Conservation (phyloP, 768 basidiomycete genomes). For the Boletus coccyginus region DNA sequence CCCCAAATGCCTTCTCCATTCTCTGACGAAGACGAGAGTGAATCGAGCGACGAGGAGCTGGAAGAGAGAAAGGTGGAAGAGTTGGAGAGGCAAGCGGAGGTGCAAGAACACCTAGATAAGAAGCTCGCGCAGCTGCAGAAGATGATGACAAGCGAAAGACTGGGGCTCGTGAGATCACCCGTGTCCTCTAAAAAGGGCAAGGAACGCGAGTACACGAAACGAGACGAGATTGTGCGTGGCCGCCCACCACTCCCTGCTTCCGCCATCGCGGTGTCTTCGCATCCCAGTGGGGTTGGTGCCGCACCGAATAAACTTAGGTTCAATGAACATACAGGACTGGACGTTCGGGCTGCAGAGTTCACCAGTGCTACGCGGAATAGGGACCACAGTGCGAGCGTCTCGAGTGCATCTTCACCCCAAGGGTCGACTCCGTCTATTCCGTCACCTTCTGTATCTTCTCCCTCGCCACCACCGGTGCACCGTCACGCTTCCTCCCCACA, state of each 20-base stretch:
- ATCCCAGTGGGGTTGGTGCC: neutral
- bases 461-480: conserved; percentile 36
- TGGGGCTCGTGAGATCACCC: conserved; percentile 59
- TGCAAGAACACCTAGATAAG: conserved; percentile 61
- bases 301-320: conserved; percentile 29
- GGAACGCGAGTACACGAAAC: conserved; percentile 16
- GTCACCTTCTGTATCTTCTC: conserved; percentile 61
- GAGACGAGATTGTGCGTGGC: conserved; percentile 38
- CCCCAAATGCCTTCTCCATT: conserved; percentile 48
- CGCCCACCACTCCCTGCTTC: conserved; percentile 31
- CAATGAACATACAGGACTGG: conserved; percentile 22
- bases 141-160: conserved; percentile 69
- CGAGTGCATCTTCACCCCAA: conserved; percentile 69
- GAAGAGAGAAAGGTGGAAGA: conserved; percentile 62
- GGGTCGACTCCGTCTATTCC: conserved; percentile 82
- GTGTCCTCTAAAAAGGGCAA: conserved; percentile 38
- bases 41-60: conserved; percentile 59
- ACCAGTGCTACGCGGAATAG: conserved; percentile 37
- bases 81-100: conserved; percentile 61
- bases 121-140: conserved; percentile 67
- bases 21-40: conserved; percentile 49
- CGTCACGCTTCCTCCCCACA: conserved; percentile 23
- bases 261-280: neutral
- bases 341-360: conserved; percentile 37
- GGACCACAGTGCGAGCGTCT: conserved; percentile 68